Evolutionary conservation across 2,329 filamentous ascomycete species (phyloP), one percentile per base, ranked within the genome.

Genomic region (Anthostomella pinea): DNA sequence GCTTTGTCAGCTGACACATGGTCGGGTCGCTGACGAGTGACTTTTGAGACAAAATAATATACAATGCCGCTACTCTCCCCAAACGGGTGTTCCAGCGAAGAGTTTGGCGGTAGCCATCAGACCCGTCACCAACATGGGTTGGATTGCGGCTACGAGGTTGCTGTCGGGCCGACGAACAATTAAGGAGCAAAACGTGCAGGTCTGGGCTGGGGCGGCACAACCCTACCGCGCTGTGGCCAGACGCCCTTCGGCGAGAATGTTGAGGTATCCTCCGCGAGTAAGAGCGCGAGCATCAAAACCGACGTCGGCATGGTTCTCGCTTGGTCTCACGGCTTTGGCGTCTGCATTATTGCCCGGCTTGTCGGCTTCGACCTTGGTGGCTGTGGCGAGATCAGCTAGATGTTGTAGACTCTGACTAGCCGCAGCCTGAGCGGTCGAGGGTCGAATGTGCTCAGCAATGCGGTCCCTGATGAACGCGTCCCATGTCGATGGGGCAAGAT

Each of bases 361-460:
- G 9, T 41, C 29, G 9, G 47, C 31, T 23, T 53, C 49, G n/a
- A 33, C 43, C 39, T 57, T 57, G 10, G 58, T 64, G 6, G 68
- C 69, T 5, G 71, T 73, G 6, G 72, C 72, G 30, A 75, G 50
- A 46, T 83, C 77, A 6, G 78, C 80, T 7, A 83, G 63, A 41
- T 75, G 77, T 57, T 83, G 78, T 32, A 85, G 62, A 21, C 74
- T 72, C 43, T 69, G 73, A 54, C 67, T 79, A 35, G 63, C 69
- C 30, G 66, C 65, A 6, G 49, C 40, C 53, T 60, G 50, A 53
- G 65, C 47, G 45, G 64, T 58, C 18, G 59, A 49, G 30, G 60
- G 53, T 38, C 52, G 58, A 34, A 59, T 56, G 30, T 54, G 53
- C 38, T 73, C 68, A 39, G 68, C 56, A 13, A 85, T 72, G 43